These are phyloP conservation scores for Erigeron canadensis DNA, from an alignment of 129 eudicot species.

Conservation along the genomic window DNA sequence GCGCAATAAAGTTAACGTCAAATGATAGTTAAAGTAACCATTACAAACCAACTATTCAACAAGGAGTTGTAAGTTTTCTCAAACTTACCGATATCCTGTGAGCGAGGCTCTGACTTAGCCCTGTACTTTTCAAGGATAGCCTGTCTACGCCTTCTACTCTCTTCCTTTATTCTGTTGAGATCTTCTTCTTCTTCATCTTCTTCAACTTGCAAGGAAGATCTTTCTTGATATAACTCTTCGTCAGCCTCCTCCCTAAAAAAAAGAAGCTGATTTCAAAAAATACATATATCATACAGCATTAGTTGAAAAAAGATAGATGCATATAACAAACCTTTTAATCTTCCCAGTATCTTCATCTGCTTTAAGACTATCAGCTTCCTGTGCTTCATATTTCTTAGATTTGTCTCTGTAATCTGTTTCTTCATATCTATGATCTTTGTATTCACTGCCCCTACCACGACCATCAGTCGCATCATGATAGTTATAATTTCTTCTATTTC, in stretches of 20 bases:
- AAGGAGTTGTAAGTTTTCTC: not conserved
- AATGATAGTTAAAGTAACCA: conserved; percentile 4
- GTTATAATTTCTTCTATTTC: conserved; percentile 42
- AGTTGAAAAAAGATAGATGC: not conserved
- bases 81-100: conserved; percentile 36
- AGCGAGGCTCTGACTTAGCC: conserved; percentile 37
- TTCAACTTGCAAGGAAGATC: conserved; percentile 52
- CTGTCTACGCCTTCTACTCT: conserved; percentile 88
- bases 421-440: conserved; percentile 46
- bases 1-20: conserved; percentile 8
- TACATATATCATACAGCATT: not conserved
- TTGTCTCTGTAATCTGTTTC: conserved; percentile 47
- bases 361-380: conserved; percentile 34
- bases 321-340: conserved; percentile 45
- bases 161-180: conserved; percentile 83
- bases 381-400: conserved; percentile 39
- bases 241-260: conserved; percentile 56
- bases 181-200: conserved; percentile 96
- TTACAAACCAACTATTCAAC: conserved; percentile 5
- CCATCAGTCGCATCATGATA: conserved; percentile 40
- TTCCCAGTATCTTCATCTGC: conserved; percentile 39
- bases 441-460: conserved; percentile 43
- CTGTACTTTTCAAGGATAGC: conserved; percentile 93
- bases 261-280: conserved; percentile 16
- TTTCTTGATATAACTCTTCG: conserved; percentile 57